phyloP scores from a whole-genome alignment of 2,329 filamentous ascomycete genomes.

The Cyphellophora attinorum region DNA sequence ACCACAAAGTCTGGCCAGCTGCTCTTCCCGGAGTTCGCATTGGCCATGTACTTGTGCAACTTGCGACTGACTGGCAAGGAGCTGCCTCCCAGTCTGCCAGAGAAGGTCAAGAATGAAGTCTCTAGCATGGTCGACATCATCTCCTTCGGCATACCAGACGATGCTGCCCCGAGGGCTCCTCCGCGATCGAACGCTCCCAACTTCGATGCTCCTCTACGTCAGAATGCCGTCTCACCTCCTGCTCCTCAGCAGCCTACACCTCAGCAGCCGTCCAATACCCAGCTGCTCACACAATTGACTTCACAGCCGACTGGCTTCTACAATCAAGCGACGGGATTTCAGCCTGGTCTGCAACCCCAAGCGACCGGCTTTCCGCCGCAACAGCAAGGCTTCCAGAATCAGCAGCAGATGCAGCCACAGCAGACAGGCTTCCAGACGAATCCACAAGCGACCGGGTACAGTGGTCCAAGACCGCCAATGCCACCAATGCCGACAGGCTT shows the following conservation, averaged over 20 bases:
- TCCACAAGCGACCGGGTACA: constrained; percentile 69
- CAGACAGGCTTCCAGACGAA: constrained; percentile 63
- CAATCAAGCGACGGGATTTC: constrained; percentile 60
- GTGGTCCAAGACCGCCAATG: constrained; percentile 68
- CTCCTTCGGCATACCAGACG: constrained; percentile 81
- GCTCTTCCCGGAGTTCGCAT: constrained; percentile 92
- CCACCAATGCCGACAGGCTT: constrained; percentile 71
- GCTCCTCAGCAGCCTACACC: constrained; percentile 56
- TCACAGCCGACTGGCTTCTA: constrained; percentile 42
- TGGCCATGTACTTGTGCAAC: constrained; percentile 98
- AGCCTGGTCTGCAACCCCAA: constrained; percentile 37
- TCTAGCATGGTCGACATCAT: constrained; percentile 99
- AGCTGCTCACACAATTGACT: constrained; percentile 48
- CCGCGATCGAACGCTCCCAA: constrained; percentile 58
- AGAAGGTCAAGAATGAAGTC: constrained; percentile 88
- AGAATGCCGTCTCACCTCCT: constrained; percentile 41
- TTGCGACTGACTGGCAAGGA: constrained; percentile 79
- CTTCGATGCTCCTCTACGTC: constrained; percentile 49
- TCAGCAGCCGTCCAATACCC: constrained; percentile 60
- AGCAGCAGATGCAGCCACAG: constrained; percentile 48
- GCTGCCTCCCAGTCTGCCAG: constrained; percentile 65
- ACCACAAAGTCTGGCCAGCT: constrained; percentile 94
- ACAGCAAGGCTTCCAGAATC: constrained; percentile 31
- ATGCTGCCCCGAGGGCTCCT: constrained; percentile 43
- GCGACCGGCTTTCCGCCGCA: constrained; percentile 25